Evolutionary conservation across 306 rosid genomes (phyloP), one percentile per base, ranked within the genome.

Genomic region (Chamaecrista fasciculata): DNA sequence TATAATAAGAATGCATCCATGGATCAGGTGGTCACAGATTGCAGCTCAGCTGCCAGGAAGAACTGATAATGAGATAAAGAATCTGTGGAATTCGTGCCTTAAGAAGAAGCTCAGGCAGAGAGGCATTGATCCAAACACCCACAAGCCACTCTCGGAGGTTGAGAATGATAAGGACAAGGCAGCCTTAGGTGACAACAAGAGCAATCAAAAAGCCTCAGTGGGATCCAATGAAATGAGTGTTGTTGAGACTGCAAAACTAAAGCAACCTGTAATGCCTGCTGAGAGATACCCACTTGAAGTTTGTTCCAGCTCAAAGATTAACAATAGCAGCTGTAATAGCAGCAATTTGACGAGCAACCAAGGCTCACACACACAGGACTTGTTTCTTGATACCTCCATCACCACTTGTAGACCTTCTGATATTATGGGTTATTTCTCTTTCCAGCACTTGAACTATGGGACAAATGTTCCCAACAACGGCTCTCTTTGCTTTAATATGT

Each of bases 1-100:
- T 61, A 36, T 10, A n/a, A n/a, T n/a, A n/a, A n/a, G n/a, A n/a
- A n/a, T 65, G 19, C 29, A 69, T 42, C 70, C n/a, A n/a, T n/a
- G n/a, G n/a, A 73, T 49, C 84, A 93, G 98, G 78, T 90, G 98
- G 98, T 90, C 98, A 55, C 98, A 90, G 86, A 93, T 93, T 67
- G 96, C 98, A 43, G 94, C 94, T 20, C 96, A 88, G 66, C 62
- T 93, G 65, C 98, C 98, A 0, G 98, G 98, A 83, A 86, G 98
- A 84, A 93, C 97, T 0, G 97, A 90, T 53, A 93, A 93, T 69
- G 98, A 93, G 80, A 93, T 93, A 21, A 93, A 93, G 15, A 93
- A 93, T n/a, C 66, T 93, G 44, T 93, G 98, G 98, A 90, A 93
- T 14, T 93, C 97, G 0, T 88, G 97, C 86, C 88, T 93, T 24